Percentiles rank a stretch among this genome's conserved stretches.
Evolutionary conservation across 1,284 basidiomycete species (phyloP).

Genomic region (Tylopilus sp.): DNA sequence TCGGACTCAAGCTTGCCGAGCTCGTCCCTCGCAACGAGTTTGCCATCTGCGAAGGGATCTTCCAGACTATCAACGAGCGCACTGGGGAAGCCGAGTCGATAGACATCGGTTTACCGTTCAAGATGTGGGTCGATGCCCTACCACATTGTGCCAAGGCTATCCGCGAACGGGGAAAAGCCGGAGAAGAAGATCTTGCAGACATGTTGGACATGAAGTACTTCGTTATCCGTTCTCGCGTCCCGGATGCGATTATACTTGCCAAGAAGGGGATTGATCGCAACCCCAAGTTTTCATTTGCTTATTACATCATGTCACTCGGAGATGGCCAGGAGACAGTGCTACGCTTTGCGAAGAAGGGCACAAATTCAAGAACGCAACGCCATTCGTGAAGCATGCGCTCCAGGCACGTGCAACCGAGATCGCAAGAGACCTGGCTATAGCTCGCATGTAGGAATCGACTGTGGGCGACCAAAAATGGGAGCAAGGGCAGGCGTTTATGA

Average conservation of each 20-base stretch:
- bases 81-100: conserved; percentile 40
- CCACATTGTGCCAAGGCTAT: conserved; percentile 53
- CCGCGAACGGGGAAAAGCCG: conserved; percentile 39
- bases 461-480: conserved; percentile 47
- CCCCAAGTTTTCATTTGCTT: conserved; percentile 52
- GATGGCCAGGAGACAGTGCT: conserved; percentile 37
- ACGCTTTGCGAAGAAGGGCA: conserved; percentile 48
- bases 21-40: conserved; percentile 57
- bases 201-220: conserved; percentile 57
- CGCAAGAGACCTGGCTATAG: conserved; percentile 51
- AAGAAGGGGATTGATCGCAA: conserved; percentile 47
- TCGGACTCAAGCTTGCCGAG: conserved; percentile 48
- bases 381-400: conserved; percentile 52
- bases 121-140: conserved; percentile 51
- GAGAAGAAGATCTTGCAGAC: conserved; percentile 50
- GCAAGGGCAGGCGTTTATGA: conserved; percentile 59
- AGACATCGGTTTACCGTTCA: conserved; percentile 56
- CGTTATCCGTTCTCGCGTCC: conserved; percentile 45
- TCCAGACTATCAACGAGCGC: conserved; percentile 42
- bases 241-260: conserved; percentile 44
- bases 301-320: conserved; percentile 52
- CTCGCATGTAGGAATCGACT: conserved; percentile 42
- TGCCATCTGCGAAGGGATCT: conserved; percentile 52
- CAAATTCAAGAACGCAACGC: conserved; percentile 46
- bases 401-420: conserved; percentile 58